Conservation (phyloP, 352 stramenopile species). For the Globisporangium mamillatum region DNA sequence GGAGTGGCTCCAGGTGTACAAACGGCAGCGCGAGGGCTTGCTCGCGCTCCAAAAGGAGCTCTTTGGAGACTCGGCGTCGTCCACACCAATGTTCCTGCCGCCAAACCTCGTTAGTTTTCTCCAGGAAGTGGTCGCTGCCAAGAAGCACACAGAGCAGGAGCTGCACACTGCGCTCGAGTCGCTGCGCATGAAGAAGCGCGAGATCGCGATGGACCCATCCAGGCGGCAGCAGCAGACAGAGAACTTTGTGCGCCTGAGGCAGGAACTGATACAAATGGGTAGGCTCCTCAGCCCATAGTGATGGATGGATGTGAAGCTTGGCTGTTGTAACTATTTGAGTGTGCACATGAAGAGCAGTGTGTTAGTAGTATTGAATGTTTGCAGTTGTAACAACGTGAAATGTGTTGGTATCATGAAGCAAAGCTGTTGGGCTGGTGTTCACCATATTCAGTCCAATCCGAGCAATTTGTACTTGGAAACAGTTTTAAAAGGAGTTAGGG, state of each 20-base stretch:
- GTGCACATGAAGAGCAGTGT: background rate
- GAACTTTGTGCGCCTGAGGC: conserved; percentile 20
- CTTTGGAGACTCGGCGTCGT: conserved; percentile 6
- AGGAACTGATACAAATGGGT: conserved; percentile 30
- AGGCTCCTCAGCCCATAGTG: conserved; percentile 24
- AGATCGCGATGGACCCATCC: conserved; percentile 12
- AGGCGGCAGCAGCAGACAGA: conserved; percentile 11
- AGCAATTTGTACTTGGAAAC: background rate
- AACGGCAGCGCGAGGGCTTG: background rate
- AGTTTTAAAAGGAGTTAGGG: background rate
- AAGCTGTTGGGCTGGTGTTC: background rate
- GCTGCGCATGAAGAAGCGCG: conserved; percentile 16
- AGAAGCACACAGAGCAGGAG: conserved; percentile 14
- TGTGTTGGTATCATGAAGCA: background rate
- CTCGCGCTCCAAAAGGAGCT: conserved; percentile 10
- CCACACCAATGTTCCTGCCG: conserved; percentile 89
- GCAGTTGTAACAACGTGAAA: background rate
- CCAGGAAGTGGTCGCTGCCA: conserved; percentile 25
- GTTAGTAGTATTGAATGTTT: background rate
- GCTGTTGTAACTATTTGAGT: background rate
- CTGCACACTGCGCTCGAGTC: conserved; percentile 13
- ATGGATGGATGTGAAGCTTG: background rate
- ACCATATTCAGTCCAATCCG: background rate
- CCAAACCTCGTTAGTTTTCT: conserved; percentile 73
- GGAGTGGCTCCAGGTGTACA: conserved; percentile 9